Percentiles rank a stretch among this genome's conserved stretches.
These are phyloP conservation scores for Botrytis galanthina DNA, from an alignment of 2,329 filamentous ascomycete genomes.

Conservation along the genomic window DNA sequence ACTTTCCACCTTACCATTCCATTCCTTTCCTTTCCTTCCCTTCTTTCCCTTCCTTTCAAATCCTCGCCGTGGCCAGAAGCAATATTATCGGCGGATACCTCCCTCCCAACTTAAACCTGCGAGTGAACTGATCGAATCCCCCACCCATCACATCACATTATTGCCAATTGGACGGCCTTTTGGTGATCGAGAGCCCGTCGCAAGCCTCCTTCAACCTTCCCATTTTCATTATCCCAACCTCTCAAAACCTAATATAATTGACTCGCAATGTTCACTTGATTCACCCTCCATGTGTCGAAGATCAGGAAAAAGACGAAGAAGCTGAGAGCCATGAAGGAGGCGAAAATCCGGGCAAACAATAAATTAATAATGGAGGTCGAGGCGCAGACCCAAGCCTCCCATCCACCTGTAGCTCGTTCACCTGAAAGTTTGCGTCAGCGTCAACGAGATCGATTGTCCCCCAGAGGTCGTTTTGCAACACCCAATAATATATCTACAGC, in stretches of 20 bases:
- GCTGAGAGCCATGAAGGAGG: conserved; percentile 21
- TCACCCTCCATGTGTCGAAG: conserved; percentile 32
- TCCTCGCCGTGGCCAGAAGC: background rate
- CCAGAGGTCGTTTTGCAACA: conserved; percentile 35
- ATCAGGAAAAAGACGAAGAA: conserved; percentile 26
- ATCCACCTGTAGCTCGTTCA: conserved; percentile 24
- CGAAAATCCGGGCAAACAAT: conserved; percentile 14
- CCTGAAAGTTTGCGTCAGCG: conserved; percentile 38
- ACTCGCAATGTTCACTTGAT: conserved; percentile 4
- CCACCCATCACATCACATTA: conserved; percentile 5
- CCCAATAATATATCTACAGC: conserved; percentile 28
- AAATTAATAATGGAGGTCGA: conserved; percentile 19
- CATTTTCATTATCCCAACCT: conserved; percentile 3
- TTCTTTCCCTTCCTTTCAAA: background rate
- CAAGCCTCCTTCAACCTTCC: conserved; percentile 12
- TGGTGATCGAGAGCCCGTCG: conserved; percentile 15
- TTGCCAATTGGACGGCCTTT: conserved; percentile 8
- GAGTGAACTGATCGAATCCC: background rate
- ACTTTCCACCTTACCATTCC: background rate
- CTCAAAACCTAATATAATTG: background rate
- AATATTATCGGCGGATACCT: background rate
- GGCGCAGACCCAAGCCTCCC: conserved; percentile 19
- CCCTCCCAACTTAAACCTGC: background rate
- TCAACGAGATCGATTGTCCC: conserved; percentile 39
- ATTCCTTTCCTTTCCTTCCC: background rate